Evolutionary conservation across 2,329 filamentous ascomycete genomes (phyloP), one percentile per base, ranked within the genome.

Genomic region (Dothistroma pini): DNA sequence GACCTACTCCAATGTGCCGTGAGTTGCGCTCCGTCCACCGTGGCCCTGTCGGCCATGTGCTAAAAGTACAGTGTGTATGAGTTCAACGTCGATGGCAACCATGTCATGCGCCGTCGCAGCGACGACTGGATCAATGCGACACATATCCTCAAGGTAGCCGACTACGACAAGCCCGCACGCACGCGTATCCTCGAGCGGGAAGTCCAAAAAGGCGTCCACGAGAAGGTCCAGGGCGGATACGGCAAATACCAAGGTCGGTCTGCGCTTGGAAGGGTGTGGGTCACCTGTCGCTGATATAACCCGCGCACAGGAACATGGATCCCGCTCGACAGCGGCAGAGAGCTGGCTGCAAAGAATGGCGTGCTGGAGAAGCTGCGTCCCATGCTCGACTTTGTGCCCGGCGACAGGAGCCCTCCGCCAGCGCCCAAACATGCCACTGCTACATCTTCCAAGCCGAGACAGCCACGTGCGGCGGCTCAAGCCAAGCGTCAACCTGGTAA

Each of bases 91-190:
- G 91, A 88, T 38, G 83, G 81, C 67, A 91, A 96, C 74, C 91
- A 97, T 90, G 90, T 97, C 67, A 99, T 99, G 95, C 89, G 95
- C 75, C 86, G 95, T 55, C 87, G 93, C 62, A 85, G 87, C 57
- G 95, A 99, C 76, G 87, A 97, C 77, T 99, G 93, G 92, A 95
- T 99, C 79, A 99, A 99, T 81, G 95, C 95, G n/a, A 99, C 95
- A 57, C 95, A 99, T 74, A 97, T 99, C 62, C 81, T 99, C 54
- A 99, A 99, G 74, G 91, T 96, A 47, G 95, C 95, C 64, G 93
- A 93, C 59, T 96, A 96, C 73, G 95, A 99, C 77, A 99, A 99
- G 77, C 95, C 95, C 2, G 91, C 93, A 12, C 84, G 95, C 74
- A 99, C 95, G 47, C 86, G 95, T 21, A 97, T 99, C 60, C 84